Evolutionary conservation across 768 basidiomycete species (phyloP), one percentile per base, ranked within the genome.

Genomic region (Gloeopeniophorella convolvens): DNA sequence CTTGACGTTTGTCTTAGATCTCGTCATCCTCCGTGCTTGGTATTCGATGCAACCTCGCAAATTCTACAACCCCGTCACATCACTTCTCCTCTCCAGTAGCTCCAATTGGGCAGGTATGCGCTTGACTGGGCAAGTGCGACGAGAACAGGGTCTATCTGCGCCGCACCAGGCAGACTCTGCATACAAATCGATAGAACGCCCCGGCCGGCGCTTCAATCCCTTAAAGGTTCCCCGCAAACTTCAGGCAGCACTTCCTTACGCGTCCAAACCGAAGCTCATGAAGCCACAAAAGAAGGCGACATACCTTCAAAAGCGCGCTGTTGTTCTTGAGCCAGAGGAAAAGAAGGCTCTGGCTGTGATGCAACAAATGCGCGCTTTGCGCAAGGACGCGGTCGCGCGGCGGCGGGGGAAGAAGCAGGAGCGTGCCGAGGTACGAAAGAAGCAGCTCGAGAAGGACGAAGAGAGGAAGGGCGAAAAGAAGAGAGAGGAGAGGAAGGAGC

Each of bases 1-100:
- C 28, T 53, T 3, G 28, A 27, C 21, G 24, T 35, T 31, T 40
- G 12, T 32, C 9, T 26, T 48, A 93, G 96, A 98, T 62, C 85
- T 98, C 48, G 77, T 98, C 49, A 97, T 99, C 74, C 73, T 99
- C 8, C 79, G 95, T 20, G 92, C 93, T 1, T 99, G 96, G 96
- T 94, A 94, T 67, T 84, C 92, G 20, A 83, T 99, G 47, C 83
- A 93, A 65, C 95, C 96, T 5, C 81, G 93, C 56, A 89, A 90
- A 66, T 93, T 88, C 69, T 99, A 97, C 73, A 97, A 94, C 66
- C 89, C 96, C 1, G 91, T 98, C 56, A 93, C 90, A 0, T 94
- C 91, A 1, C 75, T 97, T 3, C 75, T 99, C 0, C 72, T 94
- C 8, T 79, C 85, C 13, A 78, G 90, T 67, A 93, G 95, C 66